A percentile compares a stretch with the other conserved stretches of the same genome.
Conservation (phyloP, 2,329 filamentous ascomycete species). For the Phaeosphaeriaceae sp. region DNA sequence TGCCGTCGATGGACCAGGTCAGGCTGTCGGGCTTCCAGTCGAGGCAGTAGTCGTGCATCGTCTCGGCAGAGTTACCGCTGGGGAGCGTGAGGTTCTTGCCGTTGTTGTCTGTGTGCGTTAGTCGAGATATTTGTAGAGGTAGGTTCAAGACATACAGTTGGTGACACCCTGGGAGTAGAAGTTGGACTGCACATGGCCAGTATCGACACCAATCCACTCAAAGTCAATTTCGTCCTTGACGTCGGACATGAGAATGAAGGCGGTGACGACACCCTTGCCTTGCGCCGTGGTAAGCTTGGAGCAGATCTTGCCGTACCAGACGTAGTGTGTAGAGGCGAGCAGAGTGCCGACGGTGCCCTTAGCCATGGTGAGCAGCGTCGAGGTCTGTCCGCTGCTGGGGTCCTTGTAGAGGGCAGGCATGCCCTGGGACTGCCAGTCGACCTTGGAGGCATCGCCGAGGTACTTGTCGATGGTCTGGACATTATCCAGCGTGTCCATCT, state of each 20-base stretch:
- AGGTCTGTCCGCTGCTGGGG: constrained; percentile 37
- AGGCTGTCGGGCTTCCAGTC: constrained; percentile 89
- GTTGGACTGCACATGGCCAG: constrained; percentile 84
- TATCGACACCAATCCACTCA: constrained; percentile 86
- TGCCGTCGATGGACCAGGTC: constrained; percentile 86
- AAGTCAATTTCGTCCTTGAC: constrained; percentile 99
- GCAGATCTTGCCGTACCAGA: constrained; percentile 96
- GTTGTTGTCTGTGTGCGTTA: constrained; percentile 69
- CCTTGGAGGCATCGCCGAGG: constrained; percentile 78
- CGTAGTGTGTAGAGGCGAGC: constrained; percentile 81
- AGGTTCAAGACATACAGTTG: constrained; percentile 70
- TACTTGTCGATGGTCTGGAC: constrained; percentile 79
- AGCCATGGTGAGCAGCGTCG: constrained; percentile 85
- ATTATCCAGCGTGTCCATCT: constrained; percentile 74
- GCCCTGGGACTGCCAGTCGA: constrained; percentile 91
- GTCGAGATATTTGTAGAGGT: not conserved
- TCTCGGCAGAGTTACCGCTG: constrained; percentile 74
- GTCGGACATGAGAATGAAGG: constrained; percentile 94
- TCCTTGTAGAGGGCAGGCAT: constrained; percentile 71
- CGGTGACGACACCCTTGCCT: constrained; percentile 90
- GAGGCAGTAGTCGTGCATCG: constrained; percentile 85
- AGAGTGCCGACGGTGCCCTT: constrained; percentile 85
- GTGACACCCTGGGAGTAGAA: constrained; percentile 96
- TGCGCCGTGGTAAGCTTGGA: constrained; percentile 84
- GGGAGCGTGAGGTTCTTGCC: constrained; percentile 70